These are phyloP conservation scores for Talaromyces sp. DNA, from an alignment of 2,329 filamentous ascomycete species.

Conservation along the genomic window DNA sequence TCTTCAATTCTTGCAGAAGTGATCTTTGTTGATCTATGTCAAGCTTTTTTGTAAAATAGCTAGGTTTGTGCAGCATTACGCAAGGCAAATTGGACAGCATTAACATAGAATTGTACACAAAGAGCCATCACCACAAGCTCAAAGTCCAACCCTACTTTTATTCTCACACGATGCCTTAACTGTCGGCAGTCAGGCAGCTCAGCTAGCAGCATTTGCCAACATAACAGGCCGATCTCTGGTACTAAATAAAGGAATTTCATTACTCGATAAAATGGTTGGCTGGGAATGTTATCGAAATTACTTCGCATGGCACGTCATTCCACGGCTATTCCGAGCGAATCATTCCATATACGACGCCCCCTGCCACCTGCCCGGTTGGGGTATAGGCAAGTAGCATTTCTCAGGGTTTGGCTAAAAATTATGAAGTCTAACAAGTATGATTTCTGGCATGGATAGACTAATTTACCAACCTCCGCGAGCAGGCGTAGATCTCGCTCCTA, in stretches of 20 bases:
- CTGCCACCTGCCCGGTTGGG: not conserved
- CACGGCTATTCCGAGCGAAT: conserved; percentile 1
- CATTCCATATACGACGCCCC: not conserved
- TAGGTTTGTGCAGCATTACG: not conserved
- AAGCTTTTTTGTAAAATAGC: not conserved
- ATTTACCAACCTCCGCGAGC: not conserved
- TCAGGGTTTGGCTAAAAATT: not conserved
- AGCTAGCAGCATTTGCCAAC: not conserved
- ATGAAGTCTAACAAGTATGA: too few species aligned
- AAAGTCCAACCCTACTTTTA: not conserved
- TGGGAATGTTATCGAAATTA: conserved; percentile 2
- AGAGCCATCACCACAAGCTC: not conserved
- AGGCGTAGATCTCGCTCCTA: not conserved
- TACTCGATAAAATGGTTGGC: not conserved
- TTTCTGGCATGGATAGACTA: not conserved
- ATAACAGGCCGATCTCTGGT: not conserved
- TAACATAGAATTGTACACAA: not conserved
- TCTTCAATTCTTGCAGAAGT: not conserved
- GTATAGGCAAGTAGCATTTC: not conserved
- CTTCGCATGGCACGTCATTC: conserved; percentile 5
- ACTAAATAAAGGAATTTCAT: too few species aligned
- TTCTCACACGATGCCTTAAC: not conserved
- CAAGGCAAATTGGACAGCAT: not conserved
- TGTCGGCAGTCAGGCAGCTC: too few species aligned
- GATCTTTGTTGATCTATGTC: not conserved